Evolutionary conservation across 768 basidiomycete genomes (phyloP).

Genomic region (Tubosaeta sp.): DNA sequence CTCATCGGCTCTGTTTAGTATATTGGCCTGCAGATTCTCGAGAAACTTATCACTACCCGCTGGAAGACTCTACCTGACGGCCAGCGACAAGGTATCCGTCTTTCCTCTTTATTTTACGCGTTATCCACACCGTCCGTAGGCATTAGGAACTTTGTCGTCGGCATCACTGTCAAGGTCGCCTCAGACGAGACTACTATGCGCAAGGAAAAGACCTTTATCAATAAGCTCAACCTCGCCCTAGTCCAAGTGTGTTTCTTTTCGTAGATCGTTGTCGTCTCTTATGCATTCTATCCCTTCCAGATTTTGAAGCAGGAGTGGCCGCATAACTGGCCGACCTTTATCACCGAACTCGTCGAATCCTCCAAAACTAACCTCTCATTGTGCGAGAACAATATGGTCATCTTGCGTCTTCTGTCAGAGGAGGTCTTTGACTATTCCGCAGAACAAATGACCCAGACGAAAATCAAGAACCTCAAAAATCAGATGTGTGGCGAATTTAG

Average conservation of each 20-base stretch:
- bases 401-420: slow-evolving; percentile 93
- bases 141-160: slow-evolving; percentile 95
- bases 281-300: slow-evolving; percentile 37
- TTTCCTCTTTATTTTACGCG: slow-evolving; percentile 1
- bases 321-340: slow-evolving; percentile 97
- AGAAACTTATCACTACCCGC: slow-evolving; percentile 88
- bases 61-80: slow-evolving; percentile 96
- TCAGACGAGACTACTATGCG: slow-evolving; percentile 86
- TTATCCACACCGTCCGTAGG: slow-evolving; percentile 41
- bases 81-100: slow-evolving; percentile 73
- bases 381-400: slow-evolving; percentile 99
- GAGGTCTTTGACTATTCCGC: slow-evolving; percentile 99
- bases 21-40: slow-evolving; percentile 94
- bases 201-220: slow-evolving; percentile 90
- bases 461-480: slow-evolving; percentile 96
- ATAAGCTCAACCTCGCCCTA: slow-evolving; percentile 94
- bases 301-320: slow-evolving; percentile 99
- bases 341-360: slow-evolving; percentile 93
- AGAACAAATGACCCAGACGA: slow-evolving; percentile 97
- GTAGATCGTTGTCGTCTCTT: neutral
- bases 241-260: slow-evolving; percentile 64
- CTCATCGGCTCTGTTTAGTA: slow-evolving; percentile 51
- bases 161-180: slow-evolving; percentile 87
- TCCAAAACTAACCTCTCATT: slow-evolving; percentile 94
- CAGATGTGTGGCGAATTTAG: slow-evolving; percentile 97